Percentiles rank a stretch among this genome's conserved stretches.
These are phyloP conservation scores for Zasmidium citrigriseum DNA, from an alignment of 2,329 filamentous ascomycete species.

Conservation along the genomic window DNA sequence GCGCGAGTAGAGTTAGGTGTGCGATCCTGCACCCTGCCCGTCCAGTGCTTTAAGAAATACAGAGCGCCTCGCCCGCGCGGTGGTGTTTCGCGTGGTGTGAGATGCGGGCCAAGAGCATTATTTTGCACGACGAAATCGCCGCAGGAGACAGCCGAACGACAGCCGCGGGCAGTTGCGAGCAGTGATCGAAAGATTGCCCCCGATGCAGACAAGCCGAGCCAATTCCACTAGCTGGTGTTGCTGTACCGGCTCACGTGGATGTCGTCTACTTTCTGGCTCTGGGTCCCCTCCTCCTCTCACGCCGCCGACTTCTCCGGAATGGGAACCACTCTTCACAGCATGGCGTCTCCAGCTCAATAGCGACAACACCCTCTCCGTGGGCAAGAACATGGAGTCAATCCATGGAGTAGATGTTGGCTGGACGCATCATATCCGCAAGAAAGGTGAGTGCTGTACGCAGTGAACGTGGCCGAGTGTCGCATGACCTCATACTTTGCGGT, in stretches of 20 bases:
- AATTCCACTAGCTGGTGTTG: too few species aligned
- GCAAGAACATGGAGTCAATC: slow-evolving; percentile 23
- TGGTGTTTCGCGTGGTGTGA: background rate
- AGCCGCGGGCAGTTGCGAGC: too few species aligned
- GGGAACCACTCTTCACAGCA: background rate
- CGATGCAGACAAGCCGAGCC: too few species aligned
- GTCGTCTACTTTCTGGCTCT: background rate
- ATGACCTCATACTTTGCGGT: slow-evolving; percentile 6
- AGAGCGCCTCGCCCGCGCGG: background rate
- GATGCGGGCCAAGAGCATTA: too few species aligned
- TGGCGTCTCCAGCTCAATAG: slow-evolving; percentile 20
- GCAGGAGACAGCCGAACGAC: too few species aligned
- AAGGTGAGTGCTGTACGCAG: slow-evolving; percentile 14
- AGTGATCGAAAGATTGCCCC: too few species aligned
- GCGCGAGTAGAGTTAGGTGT: background rate
- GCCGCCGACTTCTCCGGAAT: background rate
- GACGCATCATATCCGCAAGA: slow-evolving; percentile 21
- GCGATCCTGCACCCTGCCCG: background rate
- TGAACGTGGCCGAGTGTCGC: slow-evolving; percentile 3
- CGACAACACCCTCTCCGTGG: slow-evolving; percentile 9
- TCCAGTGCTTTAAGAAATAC: too few species aligned
- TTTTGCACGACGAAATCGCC: too few species aligned
- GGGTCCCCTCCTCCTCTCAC: background rate
- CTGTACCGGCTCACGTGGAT: background rate
- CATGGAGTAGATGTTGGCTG: slow-evolving; percentile 27